A percentile compares a stretch with the other conserved stretches of the same genome.
These are phyloP conservation scores for Diaporthe destruens DNA, from an alignment of 2,329 filamentous ascomycete species.

Conservation along the genomic window DNA sequence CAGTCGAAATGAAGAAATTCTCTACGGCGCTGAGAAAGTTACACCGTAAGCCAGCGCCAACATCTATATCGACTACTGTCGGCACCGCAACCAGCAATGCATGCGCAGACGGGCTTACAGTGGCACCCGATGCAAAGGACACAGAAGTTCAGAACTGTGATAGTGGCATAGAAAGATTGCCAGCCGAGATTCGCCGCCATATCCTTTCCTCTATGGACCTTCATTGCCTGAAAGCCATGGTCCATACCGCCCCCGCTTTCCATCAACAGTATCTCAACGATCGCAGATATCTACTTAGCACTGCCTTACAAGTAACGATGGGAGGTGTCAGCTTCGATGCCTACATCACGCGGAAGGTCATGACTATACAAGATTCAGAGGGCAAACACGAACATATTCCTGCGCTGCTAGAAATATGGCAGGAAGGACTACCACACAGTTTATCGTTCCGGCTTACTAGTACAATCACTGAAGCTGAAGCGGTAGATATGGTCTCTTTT, in stretches of 20 bases:
- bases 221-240: conserved; percentile 44
- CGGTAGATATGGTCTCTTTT: neutral
- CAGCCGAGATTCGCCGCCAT: conserved; percentile 46
- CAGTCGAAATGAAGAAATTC: too few relatives aligned
- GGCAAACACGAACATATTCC: neutral
- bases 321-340: conserved; percentile 41
- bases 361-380: neutral
- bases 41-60: too few relatives aligned
- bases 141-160: neutral
- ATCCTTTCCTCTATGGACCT: conserved; percentile 44
- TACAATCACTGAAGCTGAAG: conserved; percentile 21
- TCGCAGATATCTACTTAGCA: conserved; percentile 43
- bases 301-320: conserved; percentile 42
- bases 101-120: too few relatives aligned
- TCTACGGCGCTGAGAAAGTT: too few relatives aligned
- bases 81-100: too few relatives aligned
- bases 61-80: too few relatives aligned
- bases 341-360: conserved; percentile 37
- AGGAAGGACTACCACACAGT: neutral
- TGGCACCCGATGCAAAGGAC: too few relatives aligned
- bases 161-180: conserved; percentile 40
- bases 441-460: neutral
- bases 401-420: neutral
- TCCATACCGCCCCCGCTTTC: conserved; percentile 47
- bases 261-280: conserved; percentile 45